Percentiles rank a stretch among this genome's conserved stretches.
These are phyloP conservation scores for Trichoderma pleuroti DNA, from an alignment of 2,329 filamentous ascomycete species.

Conservation along the genomic window DNA sequence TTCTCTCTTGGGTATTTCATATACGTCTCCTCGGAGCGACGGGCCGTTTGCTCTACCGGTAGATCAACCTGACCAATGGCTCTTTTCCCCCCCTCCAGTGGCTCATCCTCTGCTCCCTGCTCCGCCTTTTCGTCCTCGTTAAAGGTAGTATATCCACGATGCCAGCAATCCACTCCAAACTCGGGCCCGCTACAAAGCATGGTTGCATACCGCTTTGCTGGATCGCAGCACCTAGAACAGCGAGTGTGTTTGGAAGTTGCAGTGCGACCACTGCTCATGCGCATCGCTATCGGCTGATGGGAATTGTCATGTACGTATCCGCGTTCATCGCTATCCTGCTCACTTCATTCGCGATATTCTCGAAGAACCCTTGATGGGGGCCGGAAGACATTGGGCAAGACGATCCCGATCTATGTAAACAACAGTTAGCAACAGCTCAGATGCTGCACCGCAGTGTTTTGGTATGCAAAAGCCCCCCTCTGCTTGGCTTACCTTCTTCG, in stretches of 20 bases:
- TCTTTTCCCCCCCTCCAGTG: background rate
- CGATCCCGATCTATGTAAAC: conserved; percentile 49
- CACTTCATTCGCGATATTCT: conserved; percentile 32
- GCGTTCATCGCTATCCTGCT: conserved; percentile 1
- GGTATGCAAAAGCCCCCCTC: background rate
- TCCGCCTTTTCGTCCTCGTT: background rate
- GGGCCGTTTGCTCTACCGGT: conserved; percentile 1
- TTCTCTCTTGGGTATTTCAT: conserved; percentile 17
- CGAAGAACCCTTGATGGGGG: conserved; percentile 49
- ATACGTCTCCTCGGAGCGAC: background rate
- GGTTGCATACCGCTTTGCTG: background rate
- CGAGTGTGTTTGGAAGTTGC: background rate
- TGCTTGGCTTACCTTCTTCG: conserved; percentile 60
- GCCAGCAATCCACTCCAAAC: background rate
- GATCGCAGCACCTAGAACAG: background rate
- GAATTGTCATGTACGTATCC: conserved; percentile 7
- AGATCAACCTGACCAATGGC: background rate
- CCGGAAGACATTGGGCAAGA: conserved; percentile 51
- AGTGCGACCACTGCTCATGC: background rate
- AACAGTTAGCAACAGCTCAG: background rate
- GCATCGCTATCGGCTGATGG: background rate
- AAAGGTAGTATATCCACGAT: background rate
- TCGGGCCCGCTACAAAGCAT: background rate
- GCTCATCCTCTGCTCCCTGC: background rate
- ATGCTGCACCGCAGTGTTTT: background rate